Percentiles rank a stretch among this genome's conserved stretches.
Conservation (phyloP, 768 basidiomycete species). For the Psilocybe tampanensis region DNA sequence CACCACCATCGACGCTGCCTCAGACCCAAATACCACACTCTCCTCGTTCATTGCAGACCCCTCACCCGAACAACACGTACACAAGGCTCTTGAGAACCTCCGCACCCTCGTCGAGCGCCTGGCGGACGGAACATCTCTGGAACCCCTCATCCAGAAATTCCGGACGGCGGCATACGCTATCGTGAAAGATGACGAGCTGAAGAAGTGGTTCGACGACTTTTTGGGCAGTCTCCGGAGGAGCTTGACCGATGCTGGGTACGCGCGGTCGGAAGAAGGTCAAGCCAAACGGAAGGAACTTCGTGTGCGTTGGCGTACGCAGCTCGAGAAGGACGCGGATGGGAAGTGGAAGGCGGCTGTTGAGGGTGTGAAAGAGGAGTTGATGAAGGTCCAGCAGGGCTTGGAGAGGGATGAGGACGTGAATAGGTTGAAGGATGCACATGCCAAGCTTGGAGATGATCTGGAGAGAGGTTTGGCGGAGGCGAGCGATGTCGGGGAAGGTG, state of each 20-base stretch:
- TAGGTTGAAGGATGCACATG: slow-evolving; percentile 48
- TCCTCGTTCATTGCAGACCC: slow-evolving; percentile 62
- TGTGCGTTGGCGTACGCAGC: slow-evolving; percentile 49
- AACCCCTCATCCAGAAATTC: slow-evolving; percentile 44
- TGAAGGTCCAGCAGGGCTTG: slow-evolving; percentile 47
- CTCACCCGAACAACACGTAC: slow-evolving; percentile 62
- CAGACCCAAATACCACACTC: slow-evolving; percentile 49
- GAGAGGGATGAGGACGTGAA: slow-evolving; percentile 51
- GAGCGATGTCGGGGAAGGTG: not conserved
- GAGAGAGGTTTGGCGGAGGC: slow-evolving; percentile 40
- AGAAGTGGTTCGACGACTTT: slow-evolving; percentile 57
- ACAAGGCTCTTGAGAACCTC: slow-evolving; percentile 50
- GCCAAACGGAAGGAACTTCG: slow-evolving; percentile 46
- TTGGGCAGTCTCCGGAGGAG: slow-evolving; percentile 46
- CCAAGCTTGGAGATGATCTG: slow-evolving; percentile 49
- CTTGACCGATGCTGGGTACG: slow-evolving; percentile 54
- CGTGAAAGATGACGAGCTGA: slow-evolving; percentile 54
- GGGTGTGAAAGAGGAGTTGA: slow-evolving; percentile 44
- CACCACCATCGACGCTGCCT: slow-evolving; percentile 49
- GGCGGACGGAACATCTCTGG: slow-evolving; percentile 48
- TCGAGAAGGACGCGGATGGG: slow-evolving; percentile 47
- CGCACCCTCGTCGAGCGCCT: slow-evolving; percentile 54
- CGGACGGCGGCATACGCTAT: slow-evolving; percentile 49
- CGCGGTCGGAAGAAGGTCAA: slow-evolving; percentile 49
- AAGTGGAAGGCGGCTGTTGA: slow-evolving; percentile 58